Conservation (phyloP, 2,329 filamentous ascomycete species). For the Fusarium foetens region DNA sequence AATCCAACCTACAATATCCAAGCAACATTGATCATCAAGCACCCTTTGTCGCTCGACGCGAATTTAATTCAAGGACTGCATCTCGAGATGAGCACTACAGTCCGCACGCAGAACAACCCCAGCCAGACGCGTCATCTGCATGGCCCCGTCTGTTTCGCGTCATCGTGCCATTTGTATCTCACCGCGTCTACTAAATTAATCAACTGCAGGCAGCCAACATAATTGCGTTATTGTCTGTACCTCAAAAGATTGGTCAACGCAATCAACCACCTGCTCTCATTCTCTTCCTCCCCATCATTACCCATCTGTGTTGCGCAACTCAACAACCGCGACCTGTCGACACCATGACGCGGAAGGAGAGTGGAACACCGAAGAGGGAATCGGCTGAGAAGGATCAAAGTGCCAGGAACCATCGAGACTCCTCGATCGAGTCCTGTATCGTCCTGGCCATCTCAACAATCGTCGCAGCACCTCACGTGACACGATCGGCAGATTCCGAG, state of each 20-base stretch:
- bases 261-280: rapidly evolving
- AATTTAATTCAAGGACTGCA: neutral
- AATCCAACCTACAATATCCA: neutral
- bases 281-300: neutral
- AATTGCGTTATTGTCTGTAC: no score
- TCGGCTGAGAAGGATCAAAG: neutral
- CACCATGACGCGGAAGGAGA: neutral
- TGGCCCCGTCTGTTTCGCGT: neutral
- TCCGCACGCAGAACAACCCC: neutral
- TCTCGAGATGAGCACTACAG: neutral
- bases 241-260: neutral
- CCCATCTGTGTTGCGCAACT: neutral
- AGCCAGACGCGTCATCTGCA: neutral
- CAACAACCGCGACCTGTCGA: neutral
- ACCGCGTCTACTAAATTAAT: neutral
- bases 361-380: rapidly evolving
- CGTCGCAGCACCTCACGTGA: neutral
- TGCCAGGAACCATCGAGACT: neutral
- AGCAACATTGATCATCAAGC: neutral
- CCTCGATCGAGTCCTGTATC: neutral
- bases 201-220: neutral
- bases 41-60: neutral
- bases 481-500: neutral
- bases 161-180: neutral
- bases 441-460: neutral